Base-by-base conservation (phyloP, 257 asterid species). In the Coffea canephora region DNA sequence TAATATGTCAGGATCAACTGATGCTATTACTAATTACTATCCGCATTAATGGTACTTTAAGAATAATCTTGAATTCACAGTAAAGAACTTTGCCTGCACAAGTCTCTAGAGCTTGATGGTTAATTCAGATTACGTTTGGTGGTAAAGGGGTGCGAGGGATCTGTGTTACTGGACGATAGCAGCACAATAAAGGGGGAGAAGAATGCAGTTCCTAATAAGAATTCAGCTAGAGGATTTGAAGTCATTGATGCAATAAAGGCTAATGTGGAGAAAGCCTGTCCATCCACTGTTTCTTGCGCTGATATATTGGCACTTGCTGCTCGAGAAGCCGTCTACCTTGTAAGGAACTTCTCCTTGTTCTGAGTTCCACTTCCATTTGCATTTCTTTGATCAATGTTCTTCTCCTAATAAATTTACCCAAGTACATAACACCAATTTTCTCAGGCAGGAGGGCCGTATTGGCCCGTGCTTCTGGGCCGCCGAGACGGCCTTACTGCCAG, bases 121-220 rank as follows among this genome's bases (percentile, higher is more conserved):
- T 57, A 4, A 18, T 57, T 2, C 21, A 16, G 21, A 46, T 69
- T 49, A 11, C 0, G 4, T 69, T 69, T 75, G 65, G 41, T 27
- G 52, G 66, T 69, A 18, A 71, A 92, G 97, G 96, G 97, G 2
- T 92, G 97, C 73, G 97, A 92, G 36, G 96, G 94, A 71, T 92
- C 97, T 3, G 82, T 92, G 75, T 79, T 92, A 68, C 89, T 92
- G 7, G 97, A 92, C 55, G 92, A 84, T 80, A 89, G 82, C 77
- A 84, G 88, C 82, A 80, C 80, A 41, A 84, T 90, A 87, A 80
- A 25, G 25, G 91, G 97, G 66, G 96, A 92, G 86, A 92, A 91
- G 77, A 85, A 81, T 18, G 90, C 93, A 12, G 9, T 62, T 19
- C 83, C 93, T 23, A 92, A 92, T 74, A 75, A 78, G 68, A 88